Conservation (phyloP, 176 grass and related monocot genomes). For the Triticum turgidum region DNA sequence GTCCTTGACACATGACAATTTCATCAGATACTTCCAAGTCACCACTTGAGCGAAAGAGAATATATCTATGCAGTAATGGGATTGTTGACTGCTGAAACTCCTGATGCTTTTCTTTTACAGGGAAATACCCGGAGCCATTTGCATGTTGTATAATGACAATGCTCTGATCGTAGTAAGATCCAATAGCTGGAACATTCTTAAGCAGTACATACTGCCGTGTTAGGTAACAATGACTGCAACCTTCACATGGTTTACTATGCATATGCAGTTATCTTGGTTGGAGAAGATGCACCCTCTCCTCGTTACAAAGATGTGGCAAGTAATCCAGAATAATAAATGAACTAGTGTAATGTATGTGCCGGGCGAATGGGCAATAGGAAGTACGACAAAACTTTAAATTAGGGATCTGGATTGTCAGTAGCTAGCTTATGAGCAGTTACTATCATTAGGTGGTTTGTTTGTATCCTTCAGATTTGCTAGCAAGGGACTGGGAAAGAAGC, state of each 20-base stretch:
- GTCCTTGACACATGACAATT: slow-evolving; percentile 10
- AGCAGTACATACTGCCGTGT: not conserved
- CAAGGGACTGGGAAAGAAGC: not conserved
- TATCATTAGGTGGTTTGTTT: not conserved
- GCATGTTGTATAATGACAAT: slow-evolving; percentile 6
- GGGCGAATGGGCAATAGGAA: not conserved
- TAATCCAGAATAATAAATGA: not conserved
- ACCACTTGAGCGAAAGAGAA: slow-evolving; percentile 26
- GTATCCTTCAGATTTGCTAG: not conserved
- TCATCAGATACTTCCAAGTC: slow-evolving; percentile 24
- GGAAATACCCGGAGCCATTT: not conserved
- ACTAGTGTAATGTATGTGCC: not conserved
- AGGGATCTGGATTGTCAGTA: not conserved
- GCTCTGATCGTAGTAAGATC: not conserved
- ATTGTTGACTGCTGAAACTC: slow-evolving; percentile 13
- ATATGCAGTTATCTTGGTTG: slow-evolving; percentile 6
- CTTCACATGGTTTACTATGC: not conserved
- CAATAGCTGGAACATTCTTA: not conserved
- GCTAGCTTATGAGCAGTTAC: not conserved
- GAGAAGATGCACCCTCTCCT: not conserved
- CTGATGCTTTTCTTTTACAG: not conserved
- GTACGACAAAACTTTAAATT: not conserved
- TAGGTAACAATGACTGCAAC: not conserved
- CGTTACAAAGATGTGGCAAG: slow-evolving; percentile 1
- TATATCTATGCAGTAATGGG: slow-evolving; percentile 5